These are phyloP conservation scores for Corylus americana DNA, from an alignment of 306 rosid species.

Conservation along the genomic window DNA sequence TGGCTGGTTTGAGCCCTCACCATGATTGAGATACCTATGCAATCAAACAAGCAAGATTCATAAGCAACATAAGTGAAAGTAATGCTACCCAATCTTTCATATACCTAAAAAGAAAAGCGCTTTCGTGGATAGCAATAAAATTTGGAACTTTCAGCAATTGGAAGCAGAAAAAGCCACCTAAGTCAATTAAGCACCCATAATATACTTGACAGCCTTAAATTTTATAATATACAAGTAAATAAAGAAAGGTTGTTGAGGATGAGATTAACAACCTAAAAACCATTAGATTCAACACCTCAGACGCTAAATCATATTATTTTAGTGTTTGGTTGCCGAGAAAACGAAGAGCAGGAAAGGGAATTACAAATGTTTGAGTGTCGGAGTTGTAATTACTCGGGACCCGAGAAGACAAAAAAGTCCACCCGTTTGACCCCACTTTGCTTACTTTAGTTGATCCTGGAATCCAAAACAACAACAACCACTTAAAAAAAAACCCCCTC, in stretches of 20 bases:
- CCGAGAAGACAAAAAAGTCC: conserved; percentile 30
- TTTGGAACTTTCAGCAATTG: conserved; percentile 6
- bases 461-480: neutral
- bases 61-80: neutral
- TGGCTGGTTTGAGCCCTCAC: conserved; percentile 68
- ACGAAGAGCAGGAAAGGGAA: conserved; percentile 7
- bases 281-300: conserved; percentile 4
- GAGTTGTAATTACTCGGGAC: conserved; percentile 3
- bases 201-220: neutral
- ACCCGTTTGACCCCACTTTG: conserved; percentile 26
- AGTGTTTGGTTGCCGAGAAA: conserved; percentile 4
- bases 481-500: neutral
- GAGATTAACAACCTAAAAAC: conserved; percentile 10
- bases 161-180: neutral
- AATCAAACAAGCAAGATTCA: conserved; percentile 23
- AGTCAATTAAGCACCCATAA: neutral
- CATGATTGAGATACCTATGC: conserved; percentile 60
- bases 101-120: conserved; percentile 1
- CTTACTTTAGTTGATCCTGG: conserved; percentile 2
- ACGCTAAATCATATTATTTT: neutral
- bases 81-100: neutral
- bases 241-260: neutral
- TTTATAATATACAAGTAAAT: neutral
- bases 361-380: neutral
- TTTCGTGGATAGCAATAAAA: neutral